Percentiles rank a stretch among this genome's conserved stretches.
Conservation (phyloP, 768 basidiomycete genomes). For the Lactarius evosmus region DNA sequence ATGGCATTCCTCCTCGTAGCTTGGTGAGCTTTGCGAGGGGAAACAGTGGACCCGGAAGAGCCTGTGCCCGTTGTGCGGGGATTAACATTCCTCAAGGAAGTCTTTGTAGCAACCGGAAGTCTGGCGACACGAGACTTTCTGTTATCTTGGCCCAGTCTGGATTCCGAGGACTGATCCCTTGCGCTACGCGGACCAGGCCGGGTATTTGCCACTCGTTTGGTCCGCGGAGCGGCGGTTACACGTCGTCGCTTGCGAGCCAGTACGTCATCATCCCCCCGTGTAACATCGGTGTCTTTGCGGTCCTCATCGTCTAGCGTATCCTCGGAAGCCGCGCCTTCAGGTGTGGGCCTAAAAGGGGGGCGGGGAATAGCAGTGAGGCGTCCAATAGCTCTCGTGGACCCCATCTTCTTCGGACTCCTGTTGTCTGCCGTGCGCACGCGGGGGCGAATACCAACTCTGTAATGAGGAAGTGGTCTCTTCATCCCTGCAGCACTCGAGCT, state of each 20-base stretch:
- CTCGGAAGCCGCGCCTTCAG: conserved; percentile 21
- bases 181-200: conserved; percentile 9
- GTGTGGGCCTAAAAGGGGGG: conserved; percentile 8
- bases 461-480: conserved; percentile 31
- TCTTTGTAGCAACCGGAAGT: conserved; percentile 20
- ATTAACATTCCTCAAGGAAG: conserved; percentile 15
- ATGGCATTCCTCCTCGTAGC: conserved; percentile 3
- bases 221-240: conserved; percentile 1
- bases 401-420: conserved; percentile 16
- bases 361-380: conserved; percentile 13
- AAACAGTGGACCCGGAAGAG: not conserved
- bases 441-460: conserved; percentile 16
- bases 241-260: conserved; percentile 24
- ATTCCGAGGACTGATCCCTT: conserved; percentile 9
- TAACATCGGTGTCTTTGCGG: not conserved
- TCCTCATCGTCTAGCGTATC: conserved; percentile 27
- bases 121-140: conserved; percentile 5
- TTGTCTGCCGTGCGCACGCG: conserved; percentile 12
- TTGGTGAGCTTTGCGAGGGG: conserved; percentile 14
- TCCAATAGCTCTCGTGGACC: conserved; percentile 5
- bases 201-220: not conserved
- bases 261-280: conserved; percentile 6
- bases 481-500: conserved; percentile 30
- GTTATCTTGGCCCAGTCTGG: conserved; percentile 4
- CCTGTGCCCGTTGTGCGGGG: conserved; percentile 12